These are phyloP conservation scores for Xylariaceae sp. DNA, from an alignment of 2,329 filamentous ascomycete species.

Conservation along the genomic window DNA sequence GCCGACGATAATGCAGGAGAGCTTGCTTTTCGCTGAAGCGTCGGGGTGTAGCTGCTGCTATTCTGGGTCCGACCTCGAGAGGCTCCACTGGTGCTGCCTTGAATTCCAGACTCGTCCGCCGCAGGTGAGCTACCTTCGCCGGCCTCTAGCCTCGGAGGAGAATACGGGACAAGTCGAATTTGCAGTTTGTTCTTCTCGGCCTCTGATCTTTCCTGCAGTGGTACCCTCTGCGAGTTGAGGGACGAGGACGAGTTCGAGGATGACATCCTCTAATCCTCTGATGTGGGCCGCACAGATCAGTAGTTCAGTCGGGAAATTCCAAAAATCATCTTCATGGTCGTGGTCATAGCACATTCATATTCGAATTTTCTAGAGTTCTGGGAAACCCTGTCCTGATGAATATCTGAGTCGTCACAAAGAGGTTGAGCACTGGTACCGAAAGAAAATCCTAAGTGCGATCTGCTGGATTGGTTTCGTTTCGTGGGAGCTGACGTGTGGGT, in stretches of 20 bases:
- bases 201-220: conserved; percentile 38
- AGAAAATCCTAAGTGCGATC: no score
- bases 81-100: conserved; percentile 12
- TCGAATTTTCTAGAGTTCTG: no score
- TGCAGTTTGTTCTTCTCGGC: conserved; percentile 40
- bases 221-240: conserved; percentile 25
- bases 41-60: conserved; percentile 19
- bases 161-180: conserved; percentile 48
- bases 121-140: conserved; percentile 22
- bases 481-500: no score
- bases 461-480: no score
- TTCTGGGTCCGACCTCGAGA: conserved; percentile 15
- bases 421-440: no score
- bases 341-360: conserved; percentile 22
- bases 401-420: no score
- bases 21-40: conserved; percentile 24
- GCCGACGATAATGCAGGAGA: conserved; percentile 34
- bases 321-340: conserved; percentile 17
- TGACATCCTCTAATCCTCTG: conserved; percentile 34
- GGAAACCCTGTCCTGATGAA: no score
- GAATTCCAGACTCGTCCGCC: conserved; percentile 16
- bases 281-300: conserved; percentile 13
- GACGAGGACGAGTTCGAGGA: conserved; percentile 28
- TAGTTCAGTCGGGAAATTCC: conserved; percentile 13
- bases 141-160: conserved; percentile 38